These are phyloP conservation scores for Coprinopsis marcescibilis DNA, from an alignment of 768 basidiomycete species.

Conservation along the genomic window DNA sequence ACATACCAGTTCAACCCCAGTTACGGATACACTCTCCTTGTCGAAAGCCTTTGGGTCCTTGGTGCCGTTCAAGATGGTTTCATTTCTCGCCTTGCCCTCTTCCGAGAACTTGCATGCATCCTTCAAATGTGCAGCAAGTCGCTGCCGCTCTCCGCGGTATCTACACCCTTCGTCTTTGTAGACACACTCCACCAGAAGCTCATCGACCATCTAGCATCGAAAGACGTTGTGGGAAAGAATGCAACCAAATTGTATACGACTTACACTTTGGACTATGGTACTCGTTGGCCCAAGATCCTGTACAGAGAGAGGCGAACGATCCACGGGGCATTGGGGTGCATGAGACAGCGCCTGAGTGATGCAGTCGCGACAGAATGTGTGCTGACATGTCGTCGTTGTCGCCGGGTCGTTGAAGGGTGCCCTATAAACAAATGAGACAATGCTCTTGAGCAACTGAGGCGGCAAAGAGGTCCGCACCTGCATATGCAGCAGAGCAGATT, in stretches of 20 bases:
- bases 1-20: no score
- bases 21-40: constrained; percentile 1
- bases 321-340: constrained; percentile 76
- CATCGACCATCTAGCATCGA: constrained; percentile 65
- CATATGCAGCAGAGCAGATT: constrained; percentile 42
- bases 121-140: constrained; percentile 55
- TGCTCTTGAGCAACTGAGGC: background rate
- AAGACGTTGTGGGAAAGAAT: background rate
- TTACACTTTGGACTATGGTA: constrained; percentile 69
- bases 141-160: constrained; percentile 61
- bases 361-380: constrained; percentile 85
- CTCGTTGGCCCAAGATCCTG: constrained; percentile 62
- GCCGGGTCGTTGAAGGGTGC: constrained; percentile 73
- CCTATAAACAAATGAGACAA: constrained; percentile 25
- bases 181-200: constrained; percentile 70
- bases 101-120: constrained; percentile 46
- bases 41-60: constrained; percentile 6
- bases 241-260: constrained; percentile 21
- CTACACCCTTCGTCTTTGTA: constrained; percentile 54
- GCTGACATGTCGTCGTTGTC: constrained; percentile 66
- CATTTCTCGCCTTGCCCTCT: background rate
- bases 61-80: constrained; percentile 1
- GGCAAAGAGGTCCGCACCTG: constrained; percentile 2
- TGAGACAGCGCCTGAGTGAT: constrained; percentile 64
- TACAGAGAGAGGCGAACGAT: constrained; percentile 60